phyloP scores from a whole-genome alignment of 2,329 filamentous ascomycete species.

The Stromatinia cepivora region DNA sequence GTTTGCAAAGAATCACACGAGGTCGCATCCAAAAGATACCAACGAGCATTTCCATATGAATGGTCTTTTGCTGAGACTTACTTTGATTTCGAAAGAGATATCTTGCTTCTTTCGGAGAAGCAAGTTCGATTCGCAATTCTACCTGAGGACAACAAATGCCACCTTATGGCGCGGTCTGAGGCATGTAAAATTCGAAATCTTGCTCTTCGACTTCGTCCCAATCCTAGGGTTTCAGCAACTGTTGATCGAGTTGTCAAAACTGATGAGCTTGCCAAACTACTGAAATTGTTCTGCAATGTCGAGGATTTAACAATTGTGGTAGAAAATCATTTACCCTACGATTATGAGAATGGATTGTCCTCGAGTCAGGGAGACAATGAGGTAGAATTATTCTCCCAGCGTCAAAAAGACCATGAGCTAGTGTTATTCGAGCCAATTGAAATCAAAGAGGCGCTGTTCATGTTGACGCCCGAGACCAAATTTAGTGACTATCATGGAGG shows the following conservation, averaged over 20 bases:
- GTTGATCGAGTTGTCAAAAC: neutral
- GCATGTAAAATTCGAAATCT: neutral
- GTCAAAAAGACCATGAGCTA: neutral
- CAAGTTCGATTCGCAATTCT: neutral
- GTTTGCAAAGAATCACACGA: constrained; percentile 5
- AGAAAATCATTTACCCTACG: neutral
- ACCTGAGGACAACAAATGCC: neutral
- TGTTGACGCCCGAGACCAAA: neutral
- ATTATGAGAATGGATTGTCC: neutral
- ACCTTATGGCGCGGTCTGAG: neutral
- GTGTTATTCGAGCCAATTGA: neutral
- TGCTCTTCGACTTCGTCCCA: neutral
- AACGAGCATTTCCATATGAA: neutral
- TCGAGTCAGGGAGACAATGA: neutral
- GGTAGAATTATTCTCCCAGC: neutral
- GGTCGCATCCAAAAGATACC: neutral
- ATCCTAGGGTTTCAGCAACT: neutral
- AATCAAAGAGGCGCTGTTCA: neutral
- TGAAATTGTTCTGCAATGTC: neutral
- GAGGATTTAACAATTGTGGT: neutral
- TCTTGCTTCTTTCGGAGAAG: neutral
- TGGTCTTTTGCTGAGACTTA: constrained; percentile 1
- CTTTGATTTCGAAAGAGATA: constrained; percentile 3
- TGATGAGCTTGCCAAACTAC: neutral
- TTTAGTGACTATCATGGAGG: neutral